Conservation (phyloP, 352 stramenopile species). For the Pythium biforme region DNA sequence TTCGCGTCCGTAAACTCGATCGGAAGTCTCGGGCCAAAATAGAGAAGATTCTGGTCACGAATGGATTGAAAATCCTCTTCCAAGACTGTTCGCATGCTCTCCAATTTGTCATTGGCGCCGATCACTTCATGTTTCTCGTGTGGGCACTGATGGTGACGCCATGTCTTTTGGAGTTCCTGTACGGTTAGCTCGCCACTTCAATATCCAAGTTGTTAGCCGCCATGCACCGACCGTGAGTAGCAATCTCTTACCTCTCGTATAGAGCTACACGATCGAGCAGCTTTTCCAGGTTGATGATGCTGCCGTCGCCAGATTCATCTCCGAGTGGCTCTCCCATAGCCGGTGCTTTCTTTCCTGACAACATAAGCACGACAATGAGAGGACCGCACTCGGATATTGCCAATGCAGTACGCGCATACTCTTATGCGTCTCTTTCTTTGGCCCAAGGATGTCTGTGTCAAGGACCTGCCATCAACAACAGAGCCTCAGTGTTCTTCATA, state of each 20-base stretch:
- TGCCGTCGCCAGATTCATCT: neutral
- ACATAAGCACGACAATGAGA: neutral
- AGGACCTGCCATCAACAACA: neutral
- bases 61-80: conserved; percentile 12
- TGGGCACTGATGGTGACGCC: conserved; percentile 6
- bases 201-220: neutral
- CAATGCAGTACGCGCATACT: neutral
- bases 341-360: conserved; percentile 7
- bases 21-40: conserved; percentile 13
- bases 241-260: conserved; percentile 12
- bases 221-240: neutral
- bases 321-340: neutral
- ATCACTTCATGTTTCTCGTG: conserved; percentile 8
- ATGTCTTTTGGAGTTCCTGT: conserved; percentile 21
- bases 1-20: too few species aligned
- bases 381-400: too few species aligned
- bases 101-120: conserved; percentile 12
- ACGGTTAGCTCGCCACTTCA: conserved; percentile 20
- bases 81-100: conserved; percentile 3
- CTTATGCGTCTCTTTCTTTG: conserved; percentile 1
- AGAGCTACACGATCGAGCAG: conserved; percentile 16
- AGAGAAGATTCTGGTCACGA: conserved; percentile 1
- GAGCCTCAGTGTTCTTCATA: neutral
- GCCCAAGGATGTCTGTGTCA: neutral
- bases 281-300: conserved; percentile 12